phyloP scores from a whole-genome alignment of 2,329 filamentous ascomycete genomes.

The Fusarium sp. region DNA sequence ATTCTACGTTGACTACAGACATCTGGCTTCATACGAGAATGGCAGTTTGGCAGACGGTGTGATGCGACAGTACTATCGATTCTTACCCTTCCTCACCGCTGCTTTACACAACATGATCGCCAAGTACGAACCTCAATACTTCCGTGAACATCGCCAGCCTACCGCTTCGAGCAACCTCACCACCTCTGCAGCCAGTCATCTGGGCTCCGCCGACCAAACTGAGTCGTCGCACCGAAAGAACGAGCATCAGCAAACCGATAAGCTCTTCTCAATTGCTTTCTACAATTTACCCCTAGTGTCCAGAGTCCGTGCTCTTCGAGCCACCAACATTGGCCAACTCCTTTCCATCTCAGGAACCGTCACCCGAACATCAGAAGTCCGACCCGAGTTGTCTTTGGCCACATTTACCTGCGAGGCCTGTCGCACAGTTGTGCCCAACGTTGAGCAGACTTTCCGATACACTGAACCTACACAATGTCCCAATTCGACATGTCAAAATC shows the following conservation, averaged over 20 bases:
- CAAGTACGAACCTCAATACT: conserved; percentile 94
- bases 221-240: conserved; percentile 80
- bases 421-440: conserved; percentile 84
- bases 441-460: conserved; percentile 98
- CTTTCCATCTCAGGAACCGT: conserved; percentile 97
- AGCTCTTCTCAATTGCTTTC: conserved; percentile 91
- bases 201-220: conserved; percentile 70
- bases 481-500: conserved; percentile 87
- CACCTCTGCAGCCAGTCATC: conserved; percentile 73
- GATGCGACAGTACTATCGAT: conserved; percentile 92
- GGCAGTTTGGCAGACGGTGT: conserved; percentile 87
- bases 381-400: conserved; percentile 90
- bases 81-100: conserved; percentile 88
- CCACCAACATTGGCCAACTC: conserved; percentile 89
- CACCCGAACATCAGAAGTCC: conserved; percentile 95
- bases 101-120: conserved; percentile 93
- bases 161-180: conserved; percentile 78
- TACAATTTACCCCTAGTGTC: conserved; percentile 93
- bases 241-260: conserved; percentile 97
- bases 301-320: conserved; percentile 85
- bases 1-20: conserved; percentile 87
- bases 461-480: conserved; percentile 97
- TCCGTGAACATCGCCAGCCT: conserved; percentile 89
- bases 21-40: conserved; percentile 81
- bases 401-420: conserved; percentile 94